A percentile compares a stretch with the other conserved stretches of the same genome.
phyloP scores from a whole-genome alignment of 345 rosid genomes.

The Brassica rapa region DNA sequence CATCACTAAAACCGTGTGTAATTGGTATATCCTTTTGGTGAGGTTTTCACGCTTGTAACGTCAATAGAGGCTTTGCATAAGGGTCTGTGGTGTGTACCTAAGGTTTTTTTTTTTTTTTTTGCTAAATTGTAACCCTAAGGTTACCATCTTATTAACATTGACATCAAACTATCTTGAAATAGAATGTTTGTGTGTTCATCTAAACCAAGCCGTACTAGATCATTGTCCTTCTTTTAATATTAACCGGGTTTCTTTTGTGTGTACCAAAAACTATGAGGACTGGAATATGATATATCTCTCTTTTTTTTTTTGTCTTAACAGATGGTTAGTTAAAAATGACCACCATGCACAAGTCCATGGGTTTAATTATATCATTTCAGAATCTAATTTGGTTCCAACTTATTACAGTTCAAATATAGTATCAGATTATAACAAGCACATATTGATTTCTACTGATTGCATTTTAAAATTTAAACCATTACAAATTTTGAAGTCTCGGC shows the following conservation, averaged over 20 bases:
- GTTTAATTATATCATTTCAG: background rate
- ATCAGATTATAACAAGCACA: background rate
- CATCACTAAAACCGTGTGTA: conserved; percentile 37
- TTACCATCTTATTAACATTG: conserved; percentile 16
- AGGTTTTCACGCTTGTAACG: conserved; percentile 25
- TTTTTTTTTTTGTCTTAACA: background rate
- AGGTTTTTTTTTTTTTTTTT: too few relatives aligned
- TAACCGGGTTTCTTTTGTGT: background rate
- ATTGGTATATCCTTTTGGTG: conserved; percentile 15
- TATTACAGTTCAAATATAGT: background rate
- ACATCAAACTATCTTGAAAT: conserved; percentile 10
- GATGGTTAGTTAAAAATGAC: background rate
- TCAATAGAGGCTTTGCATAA: conserved; percentile 11
- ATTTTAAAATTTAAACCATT: background rate
- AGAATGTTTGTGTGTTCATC: background rate
- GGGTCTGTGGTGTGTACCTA: conserved; percentile 10
- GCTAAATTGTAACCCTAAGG: background rate
- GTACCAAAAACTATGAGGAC: conserved; percentile 5
- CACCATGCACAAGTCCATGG: conserved; percentile 7
- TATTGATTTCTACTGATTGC: background rate
- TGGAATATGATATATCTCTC: background rate
- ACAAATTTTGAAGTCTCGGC: background rate
- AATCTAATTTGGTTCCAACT: background rate
- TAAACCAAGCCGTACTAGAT: background rate
- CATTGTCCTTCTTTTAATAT: background rate